phyloP scores from a whole-genome alignment of 495 filamentous ascomycete genomes.

The Aspergillus leporis region DNA sequence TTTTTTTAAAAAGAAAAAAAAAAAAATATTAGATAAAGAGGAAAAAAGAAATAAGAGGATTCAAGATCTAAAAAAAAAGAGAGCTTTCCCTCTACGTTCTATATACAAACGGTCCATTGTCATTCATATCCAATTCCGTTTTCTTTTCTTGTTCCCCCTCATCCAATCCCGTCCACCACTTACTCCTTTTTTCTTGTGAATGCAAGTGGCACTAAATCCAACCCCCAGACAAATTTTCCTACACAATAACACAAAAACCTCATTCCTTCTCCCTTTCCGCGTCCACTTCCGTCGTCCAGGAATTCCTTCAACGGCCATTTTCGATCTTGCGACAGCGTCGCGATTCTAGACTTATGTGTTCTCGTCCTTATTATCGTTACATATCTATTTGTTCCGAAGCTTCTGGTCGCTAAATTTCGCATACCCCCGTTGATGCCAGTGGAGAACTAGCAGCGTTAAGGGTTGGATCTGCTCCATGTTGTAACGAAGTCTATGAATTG shows the following conservation, averaged over 20 bases:
- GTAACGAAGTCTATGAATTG: conserved; percentile 32
- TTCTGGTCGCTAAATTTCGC: conserved; percentile 22
- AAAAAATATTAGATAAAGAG: conserved; percentile 16
- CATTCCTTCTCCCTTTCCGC: conserved; percentile 10
- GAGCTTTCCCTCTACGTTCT: conserved; percentile 8
- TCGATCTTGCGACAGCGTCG: conserved; percentile 23
- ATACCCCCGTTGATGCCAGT: conserved; percentile 23
- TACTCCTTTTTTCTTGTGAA: conserved; percentile 15
- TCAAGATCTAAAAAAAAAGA: conserved; percentile 10
- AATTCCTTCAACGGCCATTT: background rate
- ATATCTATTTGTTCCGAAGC: conserved; percentile 14
- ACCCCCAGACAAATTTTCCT: conserved; percentile 2
- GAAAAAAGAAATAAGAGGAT: conserved; percentile 10
- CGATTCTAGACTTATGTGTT: conserved; percentile 25
- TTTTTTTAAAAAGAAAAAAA: conserved; percentile 13
- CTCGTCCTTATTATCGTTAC: conserved; percentile 11
- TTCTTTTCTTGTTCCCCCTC: conserved; percentile 11
- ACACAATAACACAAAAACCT: conserved; percentile 5
- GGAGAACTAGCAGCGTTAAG: conserved; percentile 15
- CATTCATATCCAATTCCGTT: conserved; percentile 14
- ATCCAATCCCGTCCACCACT: conserved; percentile 5
- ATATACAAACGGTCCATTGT: conserved; percentile 1
- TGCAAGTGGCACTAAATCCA: conserved; percentile 12
- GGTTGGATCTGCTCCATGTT: conserved; percentile 31
- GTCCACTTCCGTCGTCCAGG: background rate